Percentiles rank a stretch among this genome's conserved stretches.
Conservation (phyloP, 2,329 filamentous ascomycete species). For the Fusarium nygamai region DNA sequence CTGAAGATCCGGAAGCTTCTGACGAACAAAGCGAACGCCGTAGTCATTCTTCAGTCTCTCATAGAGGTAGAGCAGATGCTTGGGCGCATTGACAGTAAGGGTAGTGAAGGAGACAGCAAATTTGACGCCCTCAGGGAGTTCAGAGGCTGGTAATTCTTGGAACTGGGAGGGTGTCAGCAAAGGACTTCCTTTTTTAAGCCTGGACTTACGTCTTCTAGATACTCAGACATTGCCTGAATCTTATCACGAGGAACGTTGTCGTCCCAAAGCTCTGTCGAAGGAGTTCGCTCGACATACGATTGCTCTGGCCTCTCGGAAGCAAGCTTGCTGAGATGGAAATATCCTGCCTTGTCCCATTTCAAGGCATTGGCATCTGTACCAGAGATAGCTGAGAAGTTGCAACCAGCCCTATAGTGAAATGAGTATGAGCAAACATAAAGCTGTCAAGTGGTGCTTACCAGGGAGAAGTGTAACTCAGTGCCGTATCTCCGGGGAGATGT, state of each 20-base stretch:
- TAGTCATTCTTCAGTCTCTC: background rate
- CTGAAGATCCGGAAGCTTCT: background rate
- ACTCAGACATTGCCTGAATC: background rate
- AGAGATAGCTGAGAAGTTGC: constrained; percentile 5
- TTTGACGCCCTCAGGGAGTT: background rate
- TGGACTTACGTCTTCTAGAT: background rate
- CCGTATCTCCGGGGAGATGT: background rate
- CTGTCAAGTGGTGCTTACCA: background rate
- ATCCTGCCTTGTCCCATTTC: background rate
- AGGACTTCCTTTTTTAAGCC: accelerated
- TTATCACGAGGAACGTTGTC: background rate
- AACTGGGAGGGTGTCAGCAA: background rate
- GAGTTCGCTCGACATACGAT: background rate
- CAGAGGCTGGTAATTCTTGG: background rate
- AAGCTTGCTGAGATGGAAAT: background rate
- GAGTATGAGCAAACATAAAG: accelerated
- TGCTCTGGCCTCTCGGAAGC: background rate
- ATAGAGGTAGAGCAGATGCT: background rate
- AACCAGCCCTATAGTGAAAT: background rate
- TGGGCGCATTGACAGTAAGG: background rate
- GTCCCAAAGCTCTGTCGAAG: background rate
- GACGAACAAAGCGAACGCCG: background rate
- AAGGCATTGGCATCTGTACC: background rate
- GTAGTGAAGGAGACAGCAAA: background rate
- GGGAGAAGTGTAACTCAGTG: background rate